Evolutionary conservation across 352 stramenopile genomes (phyloP).

Genomic region (Pythium plurisporium): DNA sequence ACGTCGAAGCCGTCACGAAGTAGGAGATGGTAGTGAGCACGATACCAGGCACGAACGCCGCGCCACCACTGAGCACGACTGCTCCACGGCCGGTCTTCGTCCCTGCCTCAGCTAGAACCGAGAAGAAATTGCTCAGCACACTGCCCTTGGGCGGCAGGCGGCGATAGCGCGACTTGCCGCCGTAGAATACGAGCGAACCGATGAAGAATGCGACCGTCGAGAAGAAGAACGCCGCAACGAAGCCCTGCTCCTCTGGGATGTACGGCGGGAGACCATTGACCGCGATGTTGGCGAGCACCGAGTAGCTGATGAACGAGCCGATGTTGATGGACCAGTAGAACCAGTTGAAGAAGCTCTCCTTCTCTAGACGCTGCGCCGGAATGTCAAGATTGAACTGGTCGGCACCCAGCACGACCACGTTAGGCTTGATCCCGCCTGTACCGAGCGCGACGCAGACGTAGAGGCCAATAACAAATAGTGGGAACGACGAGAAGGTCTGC

Average conservation of each 20-base stretch:
- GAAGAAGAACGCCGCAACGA: constrained; percentile 87
- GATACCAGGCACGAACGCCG: constrained; percentile 74
- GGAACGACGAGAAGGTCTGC: constrained; percentile 47
- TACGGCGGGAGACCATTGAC: constrained; percentile 87
- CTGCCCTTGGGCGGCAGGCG: constrained; percentile 73
- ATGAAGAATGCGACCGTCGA: constrained; percentile 77
- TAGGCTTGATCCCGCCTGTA: constrained; percentile 48
- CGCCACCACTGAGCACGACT: constrained; percentile 66
- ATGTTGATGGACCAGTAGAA: constrained; percentile 95
- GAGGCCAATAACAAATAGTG: constrained; percentile 78
- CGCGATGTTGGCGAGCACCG: constrained; percentile 85
- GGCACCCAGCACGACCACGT: constrained; percentile 57
- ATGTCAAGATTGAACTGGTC: constrained; percentile 82
- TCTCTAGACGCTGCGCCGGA: constrained; percentile 60
- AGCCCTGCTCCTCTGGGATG: constrained; percentile 77
- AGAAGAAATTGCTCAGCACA: constrained; percentile 66
- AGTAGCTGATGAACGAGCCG: constrained; percentile 89
- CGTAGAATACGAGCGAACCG: constrained; percentile 77
- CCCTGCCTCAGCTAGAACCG: constrained; percentile 60
- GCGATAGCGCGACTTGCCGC: constrained; percentile 54
- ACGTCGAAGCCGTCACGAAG: constrained; percentile 56
- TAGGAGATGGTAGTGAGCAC: constrained; percentile 78
- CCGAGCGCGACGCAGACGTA: constrained; percentile 65
- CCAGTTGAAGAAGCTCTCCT: constrained; percentile 92
- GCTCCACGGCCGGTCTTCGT: constrained; percentile 31